Base-by-base conservation (phyloP, 495 filamentous ascomycete species). In the Recurvomyces mirabilis region DNA sequence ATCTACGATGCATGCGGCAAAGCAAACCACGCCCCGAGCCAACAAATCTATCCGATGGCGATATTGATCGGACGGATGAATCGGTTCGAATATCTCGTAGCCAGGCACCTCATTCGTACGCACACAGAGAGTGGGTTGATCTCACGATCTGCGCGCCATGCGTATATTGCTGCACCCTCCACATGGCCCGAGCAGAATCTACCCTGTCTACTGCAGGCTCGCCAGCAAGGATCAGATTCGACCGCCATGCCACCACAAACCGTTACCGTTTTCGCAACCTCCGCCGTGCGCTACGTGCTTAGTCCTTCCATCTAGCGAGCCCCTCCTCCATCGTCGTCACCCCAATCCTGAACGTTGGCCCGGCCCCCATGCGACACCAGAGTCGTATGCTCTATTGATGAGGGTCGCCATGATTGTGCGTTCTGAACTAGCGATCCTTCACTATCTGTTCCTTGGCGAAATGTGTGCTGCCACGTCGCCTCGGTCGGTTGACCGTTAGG, bases 241-340 rank as follows among this genome's bases (percentile, higher is more conserved):
- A 30, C 34, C 15, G 34, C 34, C 34, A 37, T 20, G 30, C 30
- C 38, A 40, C 28, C 38, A 40, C 38, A 19, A 40, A 24, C 39
- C 24, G 39, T 31, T 42, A 31, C 25, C 24, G 25, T 2, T 31
- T 31, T 42, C 25, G 24, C 30, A 32, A 25, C 39, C 17, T 37
- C 34, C 34, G 12, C 12, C 18, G 18, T 25, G 3, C 39, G 32
- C 21, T 4, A 11, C 6, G n/a, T 20, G 25, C 22, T 2, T 19
- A 20, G 25, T 31, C 10, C 32, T 4, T 15, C 4, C 24, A 20
- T 2, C 30, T 30, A 42, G 24, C 9, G 25, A 11, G 28, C 6
- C 12, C 34, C 12, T 37, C 15, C 4, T 5, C 38, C 21, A 9
- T 28, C 24, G 15, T 28, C 39, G 32, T 4, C 24, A n/a, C 19